These are phyloP conservation scores for Trebouxia sp. DNA, from an alignment of 139 green algal species.

Conservation along the genomic window DNA sequence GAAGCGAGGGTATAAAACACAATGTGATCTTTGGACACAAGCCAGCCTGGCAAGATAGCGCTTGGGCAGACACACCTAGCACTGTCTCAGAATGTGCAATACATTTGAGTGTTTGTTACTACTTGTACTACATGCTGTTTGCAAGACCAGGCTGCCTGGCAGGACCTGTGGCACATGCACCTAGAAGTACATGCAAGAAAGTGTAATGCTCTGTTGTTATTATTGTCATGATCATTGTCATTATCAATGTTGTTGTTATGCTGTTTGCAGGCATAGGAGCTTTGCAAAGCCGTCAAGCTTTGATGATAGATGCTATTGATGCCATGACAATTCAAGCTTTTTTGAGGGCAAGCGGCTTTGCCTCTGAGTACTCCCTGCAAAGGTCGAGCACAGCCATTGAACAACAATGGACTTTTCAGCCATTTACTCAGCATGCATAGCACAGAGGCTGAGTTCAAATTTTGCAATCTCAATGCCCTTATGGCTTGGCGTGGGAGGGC, in stretches of 20 bases:
- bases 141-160: no score
- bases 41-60: no score
- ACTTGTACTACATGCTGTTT: no score
- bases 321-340: constrained; percentile 57
- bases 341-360: constrained; percentile 51
- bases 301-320: constrained; percentile 62
- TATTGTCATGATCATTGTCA: not conserved
- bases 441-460: no score
- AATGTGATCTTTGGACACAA: no score
- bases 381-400: constrained; percentile 41
- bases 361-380: constrained; percentile 8
- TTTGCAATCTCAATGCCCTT: no score
- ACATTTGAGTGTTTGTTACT: no score
- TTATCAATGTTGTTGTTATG: not conserved
- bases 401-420: constrained; percentile 39
- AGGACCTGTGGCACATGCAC: no score
- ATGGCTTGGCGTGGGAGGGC: no score
- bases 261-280: constrained; percentile 41
- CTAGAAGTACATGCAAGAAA: not conserved
- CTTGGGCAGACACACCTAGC: no score
- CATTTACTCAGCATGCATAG: not conserved
- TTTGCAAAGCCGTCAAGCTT: constrained; percentile 48
- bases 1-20: no score
- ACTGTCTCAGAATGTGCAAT: no score
- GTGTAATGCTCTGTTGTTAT: not conserved